These are phyloP conservation scores for Daldinia childiae DNA, from an alignment of 495 filamentous ascomycete genomes.

Conservation along the genomic window DNA sequence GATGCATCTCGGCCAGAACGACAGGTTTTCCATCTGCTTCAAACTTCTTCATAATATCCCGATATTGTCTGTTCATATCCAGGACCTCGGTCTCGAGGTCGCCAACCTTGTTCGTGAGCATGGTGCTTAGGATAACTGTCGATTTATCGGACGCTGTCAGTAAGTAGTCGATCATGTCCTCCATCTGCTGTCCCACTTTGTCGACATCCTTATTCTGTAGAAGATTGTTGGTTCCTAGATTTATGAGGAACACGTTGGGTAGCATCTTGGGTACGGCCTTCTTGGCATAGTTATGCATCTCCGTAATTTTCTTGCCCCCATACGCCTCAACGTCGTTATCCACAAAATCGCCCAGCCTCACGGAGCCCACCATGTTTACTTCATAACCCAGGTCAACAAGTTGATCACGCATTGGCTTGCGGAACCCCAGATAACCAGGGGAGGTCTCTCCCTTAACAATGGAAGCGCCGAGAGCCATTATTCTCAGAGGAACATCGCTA, in stretches of 20 bases:
- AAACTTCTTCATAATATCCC: conserved; percentile 33
- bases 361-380: conserved; percentile 48
- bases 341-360: conserved; percentile 45
- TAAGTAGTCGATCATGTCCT: conserved; percentile 31
- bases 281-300: conserved; percentile 43
- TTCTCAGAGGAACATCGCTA: conserved; percentile 47
- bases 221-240: conserved; percentile 52
- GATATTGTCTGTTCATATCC: conserved; percentile 47
- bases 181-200: conserved; percentile 37
- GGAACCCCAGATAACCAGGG: conserved; percentile 63
- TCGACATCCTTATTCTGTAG: conserved; percentile 35
- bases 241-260: conserved; percentile 50
- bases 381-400: conserved; percentile 40
- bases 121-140: conserved; percentile 39
- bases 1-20: conserved; percentile 39
- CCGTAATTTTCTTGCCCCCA: conserved; percentile 45
- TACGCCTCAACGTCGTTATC: conserved; percentile 51
- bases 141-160: conserved; percentile 29
- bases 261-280: conserved; percentile 36
- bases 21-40: conserved; percentile 32
- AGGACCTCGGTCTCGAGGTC: conserved; percentile 42
- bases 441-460: conserved; percentile 63
- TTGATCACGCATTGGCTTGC: conserved; percentile 50
- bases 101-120: conserved; percentile 41
- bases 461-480: conserved; percentile 66